These are phyloP conservation scores for Naganishia albida DNA, from an alignment of 1,284 basidiomycete genomes.

Conservation along the genomic window DNA sequence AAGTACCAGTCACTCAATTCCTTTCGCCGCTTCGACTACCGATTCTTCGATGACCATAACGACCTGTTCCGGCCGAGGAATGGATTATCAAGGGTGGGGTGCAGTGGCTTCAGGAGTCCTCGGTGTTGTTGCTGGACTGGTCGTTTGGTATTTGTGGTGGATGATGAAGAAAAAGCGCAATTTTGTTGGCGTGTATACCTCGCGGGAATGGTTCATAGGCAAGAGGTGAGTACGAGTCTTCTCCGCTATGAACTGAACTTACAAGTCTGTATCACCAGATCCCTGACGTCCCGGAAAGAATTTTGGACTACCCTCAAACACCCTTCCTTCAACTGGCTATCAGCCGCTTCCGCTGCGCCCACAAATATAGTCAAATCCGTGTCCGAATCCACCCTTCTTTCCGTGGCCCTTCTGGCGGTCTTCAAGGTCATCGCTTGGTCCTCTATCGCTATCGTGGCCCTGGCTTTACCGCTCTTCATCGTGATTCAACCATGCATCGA, in stretches of 20 bases:
- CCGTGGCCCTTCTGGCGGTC: conserved; percentile 66
- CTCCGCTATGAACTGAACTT: background rate
- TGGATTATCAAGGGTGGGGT: conserved; percentile 47
- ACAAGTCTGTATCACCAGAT: conserved; percentile 52
- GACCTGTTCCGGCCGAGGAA: conserved; percentile 41
- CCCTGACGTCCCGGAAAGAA: conserved; percentile 59
- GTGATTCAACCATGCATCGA: conserved; percentile 68
- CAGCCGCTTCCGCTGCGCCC: conserved; percentile 62
- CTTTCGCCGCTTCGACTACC: conserved; percentile 1
- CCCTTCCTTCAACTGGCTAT: conserved; percentile 67
- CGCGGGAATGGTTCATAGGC: conserved; percentile 42
- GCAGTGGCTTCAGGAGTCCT: conserved; percentile 36
- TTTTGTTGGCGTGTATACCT: conserved; percentile 36
- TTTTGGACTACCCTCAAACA: conserved; percentile 66
- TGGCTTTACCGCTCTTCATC: conserved; percentile 69
- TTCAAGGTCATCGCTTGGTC: conserved; percentile 66
- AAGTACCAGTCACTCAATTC: background rate
- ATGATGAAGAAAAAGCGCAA: conserved; percentile 36
- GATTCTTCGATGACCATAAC: conserved; percentile 16
- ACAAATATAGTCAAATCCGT: conserved; percentile 63
- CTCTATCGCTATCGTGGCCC: conserved; percentile 66
- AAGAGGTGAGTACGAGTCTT: conserved; percentile 37
- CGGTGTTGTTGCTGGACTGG: conserved; percentile 37
- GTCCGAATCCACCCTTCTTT: conserved; percentile 69
- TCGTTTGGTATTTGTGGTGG: conserved; percentile 43